Conservation (phyloP, 345 rosid species). For the Citrus sp. region DNA sequence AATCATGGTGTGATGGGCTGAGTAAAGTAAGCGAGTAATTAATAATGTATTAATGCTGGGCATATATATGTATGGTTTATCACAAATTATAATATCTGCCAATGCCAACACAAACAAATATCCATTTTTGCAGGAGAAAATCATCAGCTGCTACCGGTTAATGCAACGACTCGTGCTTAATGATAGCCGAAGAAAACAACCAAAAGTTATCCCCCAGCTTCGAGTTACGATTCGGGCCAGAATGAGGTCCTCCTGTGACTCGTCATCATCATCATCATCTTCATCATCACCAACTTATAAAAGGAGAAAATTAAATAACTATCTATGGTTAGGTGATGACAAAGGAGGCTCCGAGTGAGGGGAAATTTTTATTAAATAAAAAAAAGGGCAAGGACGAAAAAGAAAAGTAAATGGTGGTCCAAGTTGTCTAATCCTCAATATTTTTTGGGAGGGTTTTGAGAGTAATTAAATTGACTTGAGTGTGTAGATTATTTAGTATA, state of each 20-base stretch:
- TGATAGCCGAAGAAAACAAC: conserved; percentile 39
- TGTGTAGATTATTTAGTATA: conserved; percentile 33
- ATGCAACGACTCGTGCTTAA: conserved; percentile 64
- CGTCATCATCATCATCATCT: conserved; percentile 59
- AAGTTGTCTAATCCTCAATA: conserved; percentile 39
- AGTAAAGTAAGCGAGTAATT: conserved; percentile 56
- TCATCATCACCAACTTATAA: conserved; percentile 46
- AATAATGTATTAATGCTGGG: background rate
- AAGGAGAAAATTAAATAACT: conserved; percentile 68
- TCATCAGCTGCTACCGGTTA: conserved; percentile 67
- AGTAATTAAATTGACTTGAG: conserved; percentile 31
- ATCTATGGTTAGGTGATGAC: conserved; percentile 63
- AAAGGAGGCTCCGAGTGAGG: conserved; percentile 51
- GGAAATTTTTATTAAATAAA: conserved; percentile 10
- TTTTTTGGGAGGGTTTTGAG: conserved; percentile 34
- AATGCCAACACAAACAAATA: background rate
- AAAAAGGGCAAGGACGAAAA: background rate
- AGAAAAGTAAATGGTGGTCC: conserved; percentile 25
- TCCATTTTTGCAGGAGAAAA: conserved; percentile 63
- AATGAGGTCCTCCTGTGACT: conserved; percentile 49
- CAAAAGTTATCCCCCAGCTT: conserved; percentile 56
- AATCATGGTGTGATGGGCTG: conserved; percentile 95
- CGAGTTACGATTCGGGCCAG: conserved; percentile 63
- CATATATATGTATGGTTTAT: background rate
- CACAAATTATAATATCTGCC: too few relatives aligned